A percentile compares a stretch with the other conserved stretches of the same genome.
These are phyloP conservation scores for Phytophthora ohioensis DNA, from an alignment of 352 stramenopile genomes.

Conservation along the genomic window DNA sequence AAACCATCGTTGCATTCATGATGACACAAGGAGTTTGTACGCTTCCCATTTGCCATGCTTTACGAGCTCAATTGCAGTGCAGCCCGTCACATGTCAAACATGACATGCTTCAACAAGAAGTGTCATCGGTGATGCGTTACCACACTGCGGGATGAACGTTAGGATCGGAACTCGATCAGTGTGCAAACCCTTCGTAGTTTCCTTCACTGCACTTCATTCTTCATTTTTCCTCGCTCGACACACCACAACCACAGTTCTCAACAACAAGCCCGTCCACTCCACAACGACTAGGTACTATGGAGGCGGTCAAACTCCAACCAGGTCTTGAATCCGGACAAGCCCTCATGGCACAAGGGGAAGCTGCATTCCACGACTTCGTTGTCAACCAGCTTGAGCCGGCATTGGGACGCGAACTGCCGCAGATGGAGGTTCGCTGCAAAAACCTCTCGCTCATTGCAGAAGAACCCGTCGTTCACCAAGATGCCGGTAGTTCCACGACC, in stretches of 20 bases:
- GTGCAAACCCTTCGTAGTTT: background rate
- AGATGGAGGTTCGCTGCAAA: conserved; percentile 52
- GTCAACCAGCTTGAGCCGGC: conserved; percentile 34
- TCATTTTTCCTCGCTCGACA: conserved; percentile 3
- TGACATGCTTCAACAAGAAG: conserved; percentile 1
- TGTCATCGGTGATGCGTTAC: background rate
- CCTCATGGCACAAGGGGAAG: conserved; percentile 37
- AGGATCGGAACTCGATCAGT: conserved; percentile 2
- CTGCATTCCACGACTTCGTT: conserved; percentile 39
- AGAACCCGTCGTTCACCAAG: conserved; percentile 28
- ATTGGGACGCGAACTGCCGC: conserved; percentile 34
- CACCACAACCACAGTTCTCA: background rate
- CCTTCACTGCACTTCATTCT: conserved; percentile 1
- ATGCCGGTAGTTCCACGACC: conserved; percentile 1
- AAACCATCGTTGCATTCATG: too few species aligned
- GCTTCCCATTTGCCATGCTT: background rate
- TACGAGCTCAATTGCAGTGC: background rate
- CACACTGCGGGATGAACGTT: background rate
- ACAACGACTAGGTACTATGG: too few species aligned
- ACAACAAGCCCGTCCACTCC: too few species aligned
- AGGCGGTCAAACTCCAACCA: conserved; percentile 11
- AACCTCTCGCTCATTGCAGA: conserved; percentile 46
- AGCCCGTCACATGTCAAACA: background rate
- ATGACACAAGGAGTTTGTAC: too few species aligned
- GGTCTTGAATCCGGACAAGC: conserved; percentile 23